Evolutionary conservation across 176 grass and related monocot genomes (phyloP).

Genomic region (Oryza punctata): DNA sequence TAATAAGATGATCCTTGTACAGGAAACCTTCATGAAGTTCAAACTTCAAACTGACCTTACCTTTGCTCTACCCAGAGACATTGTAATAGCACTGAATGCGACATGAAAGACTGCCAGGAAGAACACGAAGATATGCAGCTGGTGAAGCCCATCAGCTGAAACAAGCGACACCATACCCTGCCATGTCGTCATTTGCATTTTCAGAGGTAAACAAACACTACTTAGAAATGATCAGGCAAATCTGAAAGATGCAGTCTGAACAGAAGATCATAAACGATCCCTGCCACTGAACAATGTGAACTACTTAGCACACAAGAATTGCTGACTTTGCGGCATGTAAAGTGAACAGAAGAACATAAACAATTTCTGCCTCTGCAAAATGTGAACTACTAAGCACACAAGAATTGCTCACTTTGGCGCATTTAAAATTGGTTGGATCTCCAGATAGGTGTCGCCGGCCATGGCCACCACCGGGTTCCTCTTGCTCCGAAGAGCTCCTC

Average conservation of each 20-base stretch:
- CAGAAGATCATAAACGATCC: neutral
- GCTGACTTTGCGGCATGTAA: conserved; percentile 61
- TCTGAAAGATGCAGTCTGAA: neutral
- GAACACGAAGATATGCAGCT: conserved; percentile 89
- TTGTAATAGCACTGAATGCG: conserved; percentile 63
- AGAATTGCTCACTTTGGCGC: conserved; percentile 54
- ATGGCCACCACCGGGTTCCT: neutral
- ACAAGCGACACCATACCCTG: conserved; percentile 84
- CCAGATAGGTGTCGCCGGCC: conserved; percentile 53
- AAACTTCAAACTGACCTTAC: conserved; percentile 31
- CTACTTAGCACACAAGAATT: neutral
- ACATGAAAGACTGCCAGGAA: conserved; percentile 93
- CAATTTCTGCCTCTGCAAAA: too few relatives aligned
- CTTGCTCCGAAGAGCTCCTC: neutral
- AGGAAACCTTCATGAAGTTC: neutral
- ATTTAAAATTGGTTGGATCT: conserved; percentile 25
- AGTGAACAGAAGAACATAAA: neutral
- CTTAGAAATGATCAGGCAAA: neutral
- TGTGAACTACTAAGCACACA: neutral
- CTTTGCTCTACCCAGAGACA: conserved; percentile 84
- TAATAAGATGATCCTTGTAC: neutral
- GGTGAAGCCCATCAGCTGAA: conserved; percentile 64
- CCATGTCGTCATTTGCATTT: conserved; percentile 23
- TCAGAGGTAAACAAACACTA: neutral
- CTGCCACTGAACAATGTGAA: neutral